A percentile compares a stretch with the other conserved stretches of the same genome.
Conservation (phyloP, 169 alveolate genomes). For the Miamiensis avidus region DNA sequence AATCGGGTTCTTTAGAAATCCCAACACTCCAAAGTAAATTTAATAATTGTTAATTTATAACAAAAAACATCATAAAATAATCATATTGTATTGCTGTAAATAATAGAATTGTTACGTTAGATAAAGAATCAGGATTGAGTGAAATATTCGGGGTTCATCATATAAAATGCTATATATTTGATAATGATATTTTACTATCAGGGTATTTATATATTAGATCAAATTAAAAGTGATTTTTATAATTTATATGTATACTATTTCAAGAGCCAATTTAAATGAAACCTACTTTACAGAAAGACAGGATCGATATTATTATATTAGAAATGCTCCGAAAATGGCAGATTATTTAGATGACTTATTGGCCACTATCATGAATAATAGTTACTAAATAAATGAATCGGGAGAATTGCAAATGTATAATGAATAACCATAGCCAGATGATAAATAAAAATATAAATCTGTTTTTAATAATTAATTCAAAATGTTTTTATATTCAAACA, state of each 20-base stretch:
- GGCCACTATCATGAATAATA: constrained; percentile 36
- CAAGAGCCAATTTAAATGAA: constrained; percentile 60
- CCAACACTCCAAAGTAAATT: constrained; percentile 10
- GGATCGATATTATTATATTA: constrained; percentile 57
- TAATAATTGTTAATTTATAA: too few species aligned
- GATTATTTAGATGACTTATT: constrained; percentile 17
- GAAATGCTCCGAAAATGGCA: constrained; percentile 25
- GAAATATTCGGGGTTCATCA: constrained; percentile 75
- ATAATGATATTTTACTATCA: constrained; percentile 67
- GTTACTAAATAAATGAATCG: constrained; percentile 36
- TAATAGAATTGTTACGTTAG: constrained; percentile 15
- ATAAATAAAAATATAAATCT: constrained; percentile 33
- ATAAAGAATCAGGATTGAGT: constrained; percentile 34
- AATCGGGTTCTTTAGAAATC: constrained; percentile 53
- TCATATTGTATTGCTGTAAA: not conserved
- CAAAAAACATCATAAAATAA: not conserved
- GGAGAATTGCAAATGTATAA: constrained; percentile 31
- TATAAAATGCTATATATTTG: constrained; percentile 72
- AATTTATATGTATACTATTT: not conserved
- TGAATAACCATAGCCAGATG: constrained; percentile 38
- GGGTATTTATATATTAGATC: constrained; percentile 41
- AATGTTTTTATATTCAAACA: constrained; percentile 36
- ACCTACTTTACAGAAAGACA: constrained; percentile 65
- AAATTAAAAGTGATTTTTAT: too few species aligned
- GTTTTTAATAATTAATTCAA: constrained; percentile 42